A percentile compares a stretch with the other conserved stretches of the same genome.
These are phyloP conservation scores for Kuraishia molischiana DNA, from an alignment of 805 yeast species.

Conservation along the genomic window DNA sequence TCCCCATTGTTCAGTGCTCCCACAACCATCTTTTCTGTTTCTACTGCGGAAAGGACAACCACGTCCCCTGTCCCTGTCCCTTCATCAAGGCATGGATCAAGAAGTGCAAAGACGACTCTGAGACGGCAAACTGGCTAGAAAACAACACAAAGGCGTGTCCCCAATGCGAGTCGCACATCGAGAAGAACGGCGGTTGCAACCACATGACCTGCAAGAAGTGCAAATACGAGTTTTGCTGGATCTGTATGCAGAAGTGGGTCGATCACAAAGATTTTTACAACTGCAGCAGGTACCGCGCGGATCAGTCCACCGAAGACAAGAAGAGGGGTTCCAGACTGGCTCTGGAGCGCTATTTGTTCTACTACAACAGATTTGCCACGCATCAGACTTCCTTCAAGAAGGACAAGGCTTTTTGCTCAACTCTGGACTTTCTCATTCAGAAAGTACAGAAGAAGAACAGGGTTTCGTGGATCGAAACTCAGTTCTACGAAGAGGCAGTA, in stretches of 20 bases:
- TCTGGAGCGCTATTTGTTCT: constrained; percentile 62
- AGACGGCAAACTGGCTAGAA: constrained; percentile 78
- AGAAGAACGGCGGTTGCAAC: constrained; percentile 94
- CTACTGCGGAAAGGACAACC: constrained; percentile 65
- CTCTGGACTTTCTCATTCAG: constrained; percentile 54
- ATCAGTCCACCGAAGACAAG: constrained; percentile 26
- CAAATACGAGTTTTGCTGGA: constrained; percentile 82
- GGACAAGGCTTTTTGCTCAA: constrained; percentile 54
- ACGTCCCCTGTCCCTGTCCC: constrained; percentile 76
- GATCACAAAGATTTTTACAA: constrained; percentile 59
- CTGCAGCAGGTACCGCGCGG: constrained; percentile 51
- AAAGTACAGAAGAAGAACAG: constrained; percentile 54
- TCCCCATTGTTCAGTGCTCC: constrained; percentile 66
- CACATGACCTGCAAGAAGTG: constrained; percentile 90
- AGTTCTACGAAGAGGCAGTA: constrained; percentile 69
- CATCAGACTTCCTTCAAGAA: constrained; percentile 72
- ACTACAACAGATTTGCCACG: constrained; percentile 60
- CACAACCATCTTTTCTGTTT: constrained; percentile 70
- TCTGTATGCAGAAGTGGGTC: constrained; percentile 72
- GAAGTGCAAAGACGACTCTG: constrained; percentile 80
- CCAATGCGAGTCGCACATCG: constrained; percentile 68
- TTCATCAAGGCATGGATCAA: constrained; percentile 62
- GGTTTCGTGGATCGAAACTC: constrained; percentile 81
- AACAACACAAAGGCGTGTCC: constrained; percentile 85
- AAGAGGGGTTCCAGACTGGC: constrained; percentile 34